Conservation (phyloP, 176 grass and related monocot genomes). For the Musa troglodytarum region DNA sequence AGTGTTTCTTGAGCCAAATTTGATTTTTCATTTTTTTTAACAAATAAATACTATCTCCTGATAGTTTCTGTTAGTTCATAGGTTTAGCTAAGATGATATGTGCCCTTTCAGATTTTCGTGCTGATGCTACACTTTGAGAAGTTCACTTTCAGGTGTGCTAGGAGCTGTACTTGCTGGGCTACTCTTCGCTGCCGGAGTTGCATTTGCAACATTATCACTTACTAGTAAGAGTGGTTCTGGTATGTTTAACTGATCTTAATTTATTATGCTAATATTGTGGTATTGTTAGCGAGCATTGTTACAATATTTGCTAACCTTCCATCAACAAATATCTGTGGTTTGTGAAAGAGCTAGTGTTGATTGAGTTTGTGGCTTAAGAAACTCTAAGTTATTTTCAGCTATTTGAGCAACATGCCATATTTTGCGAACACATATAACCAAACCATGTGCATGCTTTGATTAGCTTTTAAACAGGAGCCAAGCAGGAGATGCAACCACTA, state of each 20-base stretch:
- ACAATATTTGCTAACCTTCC: neutral
- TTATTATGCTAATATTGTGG: neutral
- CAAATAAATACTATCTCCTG: no score
- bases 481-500: conserved; percentile 29
- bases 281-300: neutral
- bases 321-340: neutral
- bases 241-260: conserved; percentile 7
- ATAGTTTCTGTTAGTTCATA: neutral
- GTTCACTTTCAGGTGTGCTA: conserved; percentile 62
- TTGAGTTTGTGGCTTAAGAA: neutral
- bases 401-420: neutral
- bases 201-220: conserved; percentile 60
- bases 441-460: conserved; percentile 3
- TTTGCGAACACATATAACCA: neutral
- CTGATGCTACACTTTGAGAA: conserved; percentile 43
- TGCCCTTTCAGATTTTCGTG: neutral
- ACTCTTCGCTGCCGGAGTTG: conserved; percentile 53
- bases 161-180: conserved; percentile 64
- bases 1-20: no score
- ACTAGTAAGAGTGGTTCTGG: conserved; percentile 24
- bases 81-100: neutral
- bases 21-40: no score
- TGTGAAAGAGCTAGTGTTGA: neutral
- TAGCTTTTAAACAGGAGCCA: conserved; percentile 36
- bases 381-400: neutral